Base-by-base conservation (phyloP, 495 filamentous ascomycete species). In the Trichoderma gamsii region DNA sequence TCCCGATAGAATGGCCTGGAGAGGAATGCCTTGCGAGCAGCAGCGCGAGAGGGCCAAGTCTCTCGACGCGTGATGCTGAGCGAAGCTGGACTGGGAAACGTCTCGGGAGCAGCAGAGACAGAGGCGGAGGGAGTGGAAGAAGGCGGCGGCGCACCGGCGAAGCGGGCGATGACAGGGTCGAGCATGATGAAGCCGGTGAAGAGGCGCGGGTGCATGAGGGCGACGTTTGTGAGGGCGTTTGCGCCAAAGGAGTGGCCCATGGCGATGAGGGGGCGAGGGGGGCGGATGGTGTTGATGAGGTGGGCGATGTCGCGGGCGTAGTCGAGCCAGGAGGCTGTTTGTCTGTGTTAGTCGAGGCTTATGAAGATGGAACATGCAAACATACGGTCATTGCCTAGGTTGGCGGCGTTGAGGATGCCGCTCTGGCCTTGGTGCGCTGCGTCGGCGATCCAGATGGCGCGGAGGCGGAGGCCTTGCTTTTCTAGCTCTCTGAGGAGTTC, bases 241-340 rank as follows among this genome's bases (percentile, higher is more conserved):
- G 85, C 93, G 71, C 95, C 95, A 83, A 92, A 90, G 75, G 90
- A 94, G 78, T 99, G 95, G 25, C 95, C 95, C 4, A 99, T 75
- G 38, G 93, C 95, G 68, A 97, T 78, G n/a, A 97, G 78, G 6
- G 95, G 94, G 13, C 91, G 89, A 4, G 90, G 88, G 9, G 82
- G 77, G 41, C 92, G 90, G 78, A 97, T 93, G 56, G 85, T 80
- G 77, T 97, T 97, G 78, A 95, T 83, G 73, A 97, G 83, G 71
- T 92, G 86, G n/a, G 96, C 83, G 13, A 97, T 84, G 77, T 99
- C 95, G 63, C 95, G 85, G 21, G 91, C 77, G 76, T 96, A 87
- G 78, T 99, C 95, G 64, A 86, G 82, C 95, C 95, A 99, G 71
- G 82, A 86, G 11, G 91, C 88, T 90, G 72, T 35, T 32, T 64